These are phyloP conservation scores for Lyophyllum semitale DNA, from an alignment of 768 basidiomycete species.

Conservation along the genomic window DNA sequence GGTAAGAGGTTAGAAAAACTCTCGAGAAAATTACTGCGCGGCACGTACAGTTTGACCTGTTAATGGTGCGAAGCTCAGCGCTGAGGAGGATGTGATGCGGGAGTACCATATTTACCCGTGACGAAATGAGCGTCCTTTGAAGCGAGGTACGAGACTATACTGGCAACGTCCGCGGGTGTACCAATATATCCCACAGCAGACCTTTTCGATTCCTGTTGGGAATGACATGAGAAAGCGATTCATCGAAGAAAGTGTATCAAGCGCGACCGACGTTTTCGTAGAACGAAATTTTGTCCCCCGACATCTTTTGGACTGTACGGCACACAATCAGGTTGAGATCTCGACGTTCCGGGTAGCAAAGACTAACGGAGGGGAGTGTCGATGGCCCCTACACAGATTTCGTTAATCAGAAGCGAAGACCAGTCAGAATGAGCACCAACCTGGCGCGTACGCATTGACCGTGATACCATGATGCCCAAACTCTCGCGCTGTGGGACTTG, in stretches of 20 bases:
- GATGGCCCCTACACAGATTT: background rate
- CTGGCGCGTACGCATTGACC: slow-evolving; percentile 32
- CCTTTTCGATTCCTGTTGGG: background rate
- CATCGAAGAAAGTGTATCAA: background rate
- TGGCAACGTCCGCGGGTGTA: slow-evolving; percentile 12
- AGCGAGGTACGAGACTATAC: slow-evolving; percentile 21
- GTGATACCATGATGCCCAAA: slow-evolving; percentile 27
- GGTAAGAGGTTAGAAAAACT: background rate
- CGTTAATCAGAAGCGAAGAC: background rate
- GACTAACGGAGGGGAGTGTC: slow-evolving; percentile 4
- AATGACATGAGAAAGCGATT: background rate
- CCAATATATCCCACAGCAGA: slow-evolving; percentile 6
- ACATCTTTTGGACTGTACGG: slow-evolving; percentile 1
- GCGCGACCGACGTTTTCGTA: background rate
- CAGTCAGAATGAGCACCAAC: background rate
- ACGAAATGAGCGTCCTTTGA: slow-evolving; percentile 19
- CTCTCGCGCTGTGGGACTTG: slow-evolving; percentile 17
- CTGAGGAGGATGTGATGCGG: background rate
- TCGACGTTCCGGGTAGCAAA: background rate
- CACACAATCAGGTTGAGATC: background rate
- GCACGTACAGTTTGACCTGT: slow-evolving; percentile 15
- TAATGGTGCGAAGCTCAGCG: background rate
- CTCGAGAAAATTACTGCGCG: background rate
- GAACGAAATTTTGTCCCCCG: background rate
- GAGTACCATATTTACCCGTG: slow-evolving; percentile 11